Evolutionary conservation across 352 stramenopile species (phyloP).

Genomic region (Phytophthora fragariaefolia): DNA sequence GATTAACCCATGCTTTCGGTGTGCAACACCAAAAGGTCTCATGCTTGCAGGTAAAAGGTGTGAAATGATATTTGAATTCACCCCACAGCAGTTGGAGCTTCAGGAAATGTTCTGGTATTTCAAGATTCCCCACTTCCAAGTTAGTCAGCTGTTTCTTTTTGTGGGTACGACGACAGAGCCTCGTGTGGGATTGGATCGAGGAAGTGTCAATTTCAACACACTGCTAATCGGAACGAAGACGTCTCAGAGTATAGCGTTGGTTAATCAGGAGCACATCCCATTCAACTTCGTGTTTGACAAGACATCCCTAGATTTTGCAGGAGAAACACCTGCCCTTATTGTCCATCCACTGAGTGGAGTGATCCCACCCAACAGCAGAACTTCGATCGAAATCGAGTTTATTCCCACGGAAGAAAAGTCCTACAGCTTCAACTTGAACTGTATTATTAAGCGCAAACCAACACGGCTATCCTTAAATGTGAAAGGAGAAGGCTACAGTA

Average conservation of each 20-base stretch:
- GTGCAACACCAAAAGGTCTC: slow-evolving; percentile 89
- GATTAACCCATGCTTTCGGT: slow-evolving; percentile 86
- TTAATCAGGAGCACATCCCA: slow-evolving; percentile 93
- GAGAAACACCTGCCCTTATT: slow-evolving; percentile 78
- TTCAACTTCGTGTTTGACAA: slow-evolving; percentile 97
- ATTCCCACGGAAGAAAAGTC: slow-evolving; percentile 91
- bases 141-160: slow-evolving; percentile 93
- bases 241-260: slow-evolving; percentile 87
- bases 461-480: slow-evolving; percentile 93
- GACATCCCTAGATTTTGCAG: slow-evolving; percentile 77
- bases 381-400: slow-evolving; percentile 90
- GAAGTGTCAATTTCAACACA: slow-evolving; percentile 93
- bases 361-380: slow-evolving; percentile 87
- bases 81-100: slow-evolving; percentile 87
- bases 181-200: slow-evolving; percentile 86
- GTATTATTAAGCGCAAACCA: slow-evolving; percentile 92
- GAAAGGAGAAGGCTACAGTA: slow-evolving; percentile 95
- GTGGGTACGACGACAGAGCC: slow-evolving; percentile 92
- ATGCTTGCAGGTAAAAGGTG: slow-evolving; percentile 93
- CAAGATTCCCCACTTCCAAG: slow-evolving; percentile 86
- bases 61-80: slow-evolving; percentile 98
- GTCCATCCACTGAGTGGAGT: slow-evolving; percentile 90
- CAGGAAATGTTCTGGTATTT: slow-evolving; percentile 95
- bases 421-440: slow-evolving; percentile 95
- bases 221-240: slow-evolving; percentile 90